Percentiles rank a stretch among this genome's conserved stretches.
These are phyloP conservation scores for Mycena sp. DNA, from an alignment of 1,284 basidiomycete genomes.

Conservation along the genomic window DNA sequence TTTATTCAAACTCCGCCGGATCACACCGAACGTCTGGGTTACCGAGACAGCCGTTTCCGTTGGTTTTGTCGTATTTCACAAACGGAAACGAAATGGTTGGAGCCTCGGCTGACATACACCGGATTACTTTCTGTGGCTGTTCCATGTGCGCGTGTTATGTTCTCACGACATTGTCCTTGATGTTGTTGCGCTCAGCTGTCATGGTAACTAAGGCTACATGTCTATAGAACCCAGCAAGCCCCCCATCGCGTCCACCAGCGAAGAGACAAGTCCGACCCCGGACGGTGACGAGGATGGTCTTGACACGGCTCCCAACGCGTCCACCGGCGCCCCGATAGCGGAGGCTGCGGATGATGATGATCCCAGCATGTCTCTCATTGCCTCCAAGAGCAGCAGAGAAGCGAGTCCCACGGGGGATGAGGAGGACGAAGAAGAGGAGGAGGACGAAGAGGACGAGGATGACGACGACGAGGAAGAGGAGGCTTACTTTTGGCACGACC, in stretches of 20 bases:
- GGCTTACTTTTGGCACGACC: constrained; percentile 28
- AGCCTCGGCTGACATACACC: no score
- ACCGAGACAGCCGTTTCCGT: no score
- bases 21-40: no score
- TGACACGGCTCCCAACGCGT: neutral
- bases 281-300: neutral
- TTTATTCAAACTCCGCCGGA: no score
- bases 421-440: neutral
- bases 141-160: no score
- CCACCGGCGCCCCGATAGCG: neutral
- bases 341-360: neutral
- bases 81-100: no score
- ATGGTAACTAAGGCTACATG: neutral
- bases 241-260: neutral
- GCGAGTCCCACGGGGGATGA: neutral
- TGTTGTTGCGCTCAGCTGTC: neutral
- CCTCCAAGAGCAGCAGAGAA: neutral
- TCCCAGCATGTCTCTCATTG: no score
- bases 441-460: constrained; percentile 12
- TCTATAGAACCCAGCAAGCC: neutral
- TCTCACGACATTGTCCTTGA: neutral
- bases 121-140: no score
- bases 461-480: constrained; percentile 25
- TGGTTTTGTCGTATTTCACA: no score
- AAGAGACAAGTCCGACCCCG: neutral